Evolutionary conservation across 169 alveolate genomes (phyloP).

Genomic region (Perkinsus chesapeaki): DNA sequence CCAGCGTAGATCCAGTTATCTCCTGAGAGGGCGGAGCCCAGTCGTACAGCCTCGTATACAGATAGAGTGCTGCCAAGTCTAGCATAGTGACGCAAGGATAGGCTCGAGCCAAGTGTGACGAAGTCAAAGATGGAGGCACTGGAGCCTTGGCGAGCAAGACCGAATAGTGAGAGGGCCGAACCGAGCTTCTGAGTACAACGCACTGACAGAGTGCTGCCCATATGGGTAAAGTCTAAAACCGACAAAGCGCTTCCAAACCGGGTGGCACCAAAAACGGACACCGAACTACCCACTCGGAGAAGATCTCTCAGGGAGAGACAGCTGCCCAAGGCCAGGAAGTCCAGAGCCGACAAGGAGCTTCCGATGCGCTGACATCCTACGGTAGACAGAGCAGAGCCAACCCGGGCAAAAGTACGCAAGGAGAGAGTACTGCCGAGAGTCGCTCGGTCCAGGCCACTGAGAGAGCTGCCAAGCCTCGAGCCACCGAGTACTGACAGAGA

Average conservation of each 20-base stretch:
- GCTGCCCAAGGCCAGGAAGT: not conserved
- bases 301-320: not conserved
- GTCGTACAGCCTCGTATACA: not conserved
- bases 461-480: not conserved
- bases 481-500: not conserved
- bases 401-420: not conserved
- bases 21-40: not conserved
- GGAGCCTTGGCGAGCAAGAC: not conserved
- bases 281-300: not conserved
- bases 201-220: constrained; percentile 9
- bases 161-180: not conserved
- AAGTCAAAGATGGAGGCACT: not conserved
- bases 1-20: not conserved
- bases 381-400: not conserved
- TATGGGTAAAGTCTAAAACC: not conserved
- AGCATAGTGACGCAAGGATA: not conserved
- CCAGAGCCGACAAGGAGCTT: not conserved
- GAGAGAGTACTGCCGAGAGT: not conserved
- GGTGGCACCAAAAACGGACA: not conserved
- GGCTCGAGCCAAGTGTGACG: not conserved
- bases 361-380: not conserved
- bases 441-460: not conserved
- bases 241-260: not conserved
- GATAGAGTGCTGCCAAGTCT: not conserved
- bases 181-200: not conserved